phyloP scores from a whole-genome alignment of 164 flowering plant species.

The Vitis rotundifolia region DNA sequence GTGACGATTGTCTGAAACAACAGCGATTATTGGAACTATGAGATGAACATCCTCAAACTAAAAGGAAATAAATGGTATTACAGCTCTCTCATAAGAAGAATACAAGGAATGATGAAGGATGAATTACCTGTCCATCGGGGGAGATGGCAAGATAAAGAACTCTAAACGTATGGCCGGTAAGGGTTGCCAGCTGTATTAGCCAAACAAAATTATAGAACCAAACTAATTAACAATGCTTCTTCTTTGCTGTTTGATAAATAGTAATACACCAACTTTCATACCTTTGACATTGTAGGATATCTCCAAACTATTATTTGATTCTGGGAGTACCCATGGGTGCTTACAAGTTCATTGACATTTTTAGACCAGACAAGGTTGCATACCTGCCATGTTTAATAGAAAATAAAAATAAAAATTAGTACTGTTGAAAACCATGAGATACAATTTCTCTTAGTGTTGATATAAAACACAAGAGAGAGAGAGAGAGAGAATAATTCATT shows the following conservation, averaged over 20 bases:
- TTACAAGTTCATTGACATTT: conserved; percentile 96
- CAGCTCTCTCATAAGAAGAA: not conserved
- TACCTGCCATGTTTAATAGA: conserved; percentile 47
- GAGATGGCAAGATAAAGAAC: conserved; percentile 96
- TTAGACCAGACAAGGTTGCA: conserved; percentile 98
- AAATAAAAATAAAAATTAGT: not conserved
- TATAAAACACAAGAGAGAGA: too few species aligned
- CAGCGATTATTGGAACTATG: not conserved
- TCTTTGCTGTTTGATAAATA: too few species aligned
- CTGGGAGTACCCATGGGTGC: conserved; percentile 98
- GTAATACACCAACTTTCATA: conserved; percentile 9
- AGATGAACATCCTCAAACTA: too few species aligned
- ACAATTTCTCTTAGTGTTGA: too few species aligned
- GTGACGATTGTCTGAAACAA: conserved; percentile 85
- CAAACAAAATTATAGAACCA: not conserved
- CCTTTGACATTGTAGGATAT: conserved; percentile 97
- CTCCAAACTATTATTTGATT: conserved; percentile 96
- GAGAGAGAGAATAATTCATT: too few species aligned
- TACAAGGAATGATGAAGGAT: not conserved
- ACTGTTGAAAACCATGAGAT: too few species aligned
- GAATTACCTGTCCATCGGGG: conserved; percentile 94
- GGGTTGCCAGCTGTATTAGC: conserved; percentile 78
- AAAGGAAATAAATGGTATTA: not conserved
- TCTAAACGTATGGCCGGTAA: conserved; percentile 89
- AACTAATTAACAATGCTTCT: too few species aligned